Evolutionary conservation across 441 rosid species (phyloP), one percentile per base, ranked within the genome.

Genomic region (Arabidopsis lyrata): DNA sequence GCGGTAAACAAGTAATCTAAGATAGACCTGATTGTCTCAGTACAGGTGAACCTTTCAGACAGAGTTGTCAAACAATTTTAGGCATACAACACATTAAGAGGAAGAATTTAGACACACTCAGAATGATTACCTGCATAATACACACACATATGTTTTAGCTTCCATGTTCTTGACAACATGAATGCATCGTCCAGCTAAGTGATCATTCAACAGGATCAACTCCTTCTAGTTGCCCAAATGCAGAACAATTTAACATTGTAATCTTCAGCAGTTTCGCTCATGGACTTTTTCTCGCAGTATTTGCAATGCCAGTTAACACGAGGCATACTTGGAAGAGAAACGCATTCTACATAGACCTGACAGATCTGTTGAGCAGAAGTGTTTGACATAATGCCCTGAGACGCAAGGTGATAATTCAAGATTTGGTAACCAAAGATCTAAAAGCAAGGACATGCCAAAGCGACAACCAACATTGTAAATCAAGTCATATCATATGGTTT

Each of bases 281-380:
- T 83, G 77, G 86, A 82, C 82, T 81, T 73, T 78, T 84, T 89
- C 87, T 88, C 84, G 75, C 99, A 95, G 84, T 84, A 91, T 65
- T 90, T 84, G 86, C 99, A 95, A 71, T 87, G 90, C 98, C 99
- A 95, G 81, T 85, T 85, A 74, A 97, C 95, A 64, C 80, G 87
- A 63, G 99, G 96, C 77, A 87, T 38, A 77, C 81, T 83, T 66
- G 90, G 59, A 29, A 89, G 85, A 77, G 91, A 89, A 63, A 90
- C 92, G 71, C 99, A 95, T 79, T 85, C 99, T 95, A 81, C 73
- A 70, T 31, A 76, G 48, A 22, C n/a, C n/a, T n/a, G n/a, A n/a
- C n/a, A n/a, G n/a, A n/a, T n/a, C n/a, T n/a, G n/a, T n/a, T n/a
- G n/a, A n/a, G n/a, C n/a, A n/a, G n/a, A n/a, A n/a, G n/a, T n/a